Percentiles rank a stretch among this genome's conserved stretches.
phyloP scores from a whole-genome alignment of 2,329 filamentous ascomycete genomes.

The Stachybotrys elegans region DNA sequence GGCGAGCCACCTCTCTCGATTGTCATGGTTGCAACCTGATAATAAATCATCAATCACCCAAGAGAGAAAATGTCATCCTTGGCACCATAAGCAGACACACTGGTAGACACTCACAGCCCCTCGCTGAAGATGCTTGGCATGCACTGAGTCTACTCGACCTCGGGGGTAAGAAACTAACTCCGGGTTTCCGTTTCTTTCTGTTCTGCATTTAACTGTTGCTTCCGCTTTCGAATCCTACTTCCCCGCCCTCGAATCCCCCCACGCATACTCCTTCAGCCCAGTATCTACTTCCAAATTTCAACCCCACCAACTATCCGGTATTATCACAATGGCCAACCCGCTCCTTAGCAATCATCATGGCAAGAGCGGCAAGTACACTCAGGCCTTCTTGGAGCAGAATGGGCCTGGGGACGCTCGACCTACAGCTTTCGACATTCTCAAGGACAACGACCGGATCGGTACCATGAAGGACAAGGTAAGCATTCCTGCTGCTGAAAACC shows the following conservation, averaged over 20 bases:
- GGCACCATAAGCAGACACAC: no score
- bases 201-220: neutral
- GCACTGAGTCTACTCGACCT: neutral
- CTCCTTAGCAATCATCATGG: neutral
- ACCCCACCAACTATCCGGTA: neutral
- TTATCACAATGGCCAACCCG: neutral
- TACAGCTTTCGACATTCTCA: slow-evolving; percentile 2
- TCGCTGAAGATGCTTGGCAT: neutral
- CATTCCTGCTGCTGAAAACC: neutral
- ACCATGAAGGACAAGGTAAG: slow-evolving; percentile 1
- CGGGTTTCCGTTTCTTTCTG: neutral
- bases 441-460: slow-evolving; percentile 2
- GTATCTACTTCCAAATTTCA: neutral
- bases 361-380: neutral
- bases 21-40: no score
- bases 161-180: neutral
- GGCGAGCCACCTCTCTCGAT: no score
- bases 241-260: neutral
- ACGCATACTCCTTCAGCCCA: neutral
- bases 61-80: no score
- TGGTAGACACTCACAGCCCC: no score
- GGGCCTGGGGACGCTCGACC: neutral
- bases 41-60: no score
- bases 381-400: slow-evolving; percentile 1
- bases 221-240: neutral